phyloP scores from a whole-genome alignment of 140 eudicot species.

The Senecio squalidus region DNA sequence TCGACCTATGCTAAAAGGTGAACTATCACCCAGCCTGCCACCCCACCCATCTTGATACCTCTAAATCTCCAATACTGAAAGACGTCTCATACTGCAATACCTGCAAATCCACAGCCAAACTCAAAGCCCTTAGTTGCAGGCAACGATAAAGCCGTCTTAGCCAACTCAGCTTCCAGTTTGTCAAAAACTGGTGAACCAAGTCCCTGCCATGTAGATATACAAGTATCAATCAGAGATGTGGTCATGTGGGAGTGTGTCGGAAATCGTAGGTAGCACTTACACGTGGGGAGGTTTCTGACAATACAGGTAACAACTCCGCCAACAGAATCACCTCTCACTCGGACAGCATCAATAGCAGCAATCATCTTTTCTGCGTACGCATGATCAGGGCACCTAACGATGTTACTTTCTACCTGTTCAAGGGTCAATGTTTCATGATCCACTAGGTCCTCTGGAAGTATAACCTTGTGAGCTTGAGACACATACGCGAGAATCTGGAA shows the following conservation, averaged over 20 bases:
- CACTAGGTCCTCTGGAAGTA: slow-evolving; percentile 84
- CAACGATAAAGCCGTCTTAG: slow-evolving; percentile 86
- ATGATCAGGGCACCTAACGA: slow-evolving; percentile 86
- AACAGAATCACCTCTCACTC: slow-evolving; percentile 93
- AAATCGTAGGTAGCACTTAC: slow-evolving; percentile 41
- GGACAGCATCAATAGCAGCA: slow-evolving; percentile 93
- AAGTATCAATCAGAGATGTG: slow-evolving; percentile 6
- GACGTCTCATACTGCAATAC: slow-evolving; percentile 39
- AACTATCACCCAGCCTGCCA: neutral
- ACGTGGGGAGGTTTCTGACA: slow-evolving; percentile 79
- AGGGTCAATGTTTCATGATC: slow-evolving; percentile 74
- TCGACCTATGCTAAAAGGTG: neutral
- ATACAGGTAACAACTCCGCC: slow-evolving; percentile 99
- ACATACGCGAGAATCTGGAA: slow-evolving; percentile 93
- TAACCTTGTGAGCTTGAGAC: slow-evolving; percentile 93
- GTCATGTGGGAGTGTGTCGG: neutral
- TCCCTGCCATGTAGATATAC: slow-evolving; percentile 45
- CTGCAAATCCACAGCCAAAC: slow-evolving; percentile 97
- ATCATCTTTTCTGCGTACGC: slow-evolving; percentile 99
- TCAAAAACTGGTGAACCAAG: slow-evolving; percentile 99
- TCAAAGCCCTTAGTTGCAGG: slow-evolving; percentile 99
- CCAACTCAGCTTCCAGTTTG: slow-evolving; percentile 98
- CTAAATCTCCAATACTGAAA: neutral
- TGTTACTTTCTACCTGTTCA: slow-evolving; percentile 94
- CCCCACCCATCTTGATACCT: neutral